Evolutionary conservation across 2,329 filamentous ascomycete species (phyloP).

Genomic region (Blumeriella jaapii): DNA sequence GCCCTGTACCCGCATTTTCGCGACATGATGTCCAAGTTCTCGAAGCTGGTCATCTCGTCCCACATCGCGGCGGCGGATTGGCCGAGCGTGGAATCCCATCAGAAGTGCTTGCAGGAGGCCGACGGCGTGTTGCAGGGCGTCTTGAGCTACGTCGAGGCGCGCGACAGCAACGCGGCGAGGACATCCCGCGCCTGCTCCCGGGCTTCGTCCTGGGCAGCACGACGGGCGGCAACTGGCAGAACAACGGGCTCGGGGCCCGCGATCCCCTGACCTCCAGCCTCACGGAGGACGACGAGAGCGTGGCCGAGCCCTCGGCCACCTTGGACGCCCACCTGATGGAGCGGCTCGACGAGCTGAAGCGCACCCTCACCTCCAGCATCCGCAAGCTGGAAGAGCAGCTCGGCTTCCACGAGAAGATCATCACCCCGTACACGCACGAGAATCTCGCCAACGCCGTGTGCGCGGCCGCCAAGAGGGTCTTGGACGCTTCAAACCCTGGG

Average conservation of each 20-base stretch:
- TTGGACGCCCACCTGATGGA: constrained; percentile 72
- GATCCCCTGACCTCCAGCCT: constrained; percentile 74
- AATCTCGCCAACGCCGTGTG: constrained; percentile 75
- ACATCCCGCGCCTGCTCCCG: constrained; percentile 83
- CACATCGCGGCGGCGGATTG: constrained; percentile 96
- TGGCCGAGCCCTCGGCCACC: constrained; percentile 57
- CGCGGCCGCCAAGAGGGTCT: constrained; percentile 61
- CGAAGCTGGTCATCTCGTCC: constrained; percentile 95
- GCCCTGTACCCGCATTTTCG: constrained; percentile 93
- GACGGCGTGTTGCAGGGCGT: constrained; percentile 90
- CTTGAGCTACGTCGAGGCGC: constrained; percentile 91
- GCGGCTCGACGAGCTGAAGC: constrained; percentile 73
- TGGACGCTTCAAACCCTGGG: constrained; percentile 89
- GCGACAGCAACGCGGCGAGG: constrained; percentile 82
- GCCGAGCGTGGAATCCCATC: constrained; percentile 83
- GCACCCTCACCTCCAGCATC: constrained; percentile 74
- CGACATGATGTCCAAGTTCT: constrained; percentile 99
- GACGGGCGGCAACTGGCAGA: constrained; percentile 80
- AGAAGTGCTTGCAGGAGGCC: constrained; percentile 95
- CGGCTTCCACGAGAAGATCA: constrained; percentile 64
- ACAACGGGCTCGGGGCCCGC: constrained; percentile 51
- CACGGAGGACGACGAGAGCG: constrained; percentile 68
- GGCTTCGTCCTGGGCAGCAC: constrained; percentile 84
- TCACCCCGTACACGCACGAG: constrained; percentile 68
- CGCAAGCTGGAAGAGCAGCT: constrained; percentile 81